A percentile compares a stretch with the other conserved stretches of the same genome.
Evolutionary conservation across 176 grass and related monocot genomes (phyloP).

Genomic region (Elaeis guineensis): DNA sequence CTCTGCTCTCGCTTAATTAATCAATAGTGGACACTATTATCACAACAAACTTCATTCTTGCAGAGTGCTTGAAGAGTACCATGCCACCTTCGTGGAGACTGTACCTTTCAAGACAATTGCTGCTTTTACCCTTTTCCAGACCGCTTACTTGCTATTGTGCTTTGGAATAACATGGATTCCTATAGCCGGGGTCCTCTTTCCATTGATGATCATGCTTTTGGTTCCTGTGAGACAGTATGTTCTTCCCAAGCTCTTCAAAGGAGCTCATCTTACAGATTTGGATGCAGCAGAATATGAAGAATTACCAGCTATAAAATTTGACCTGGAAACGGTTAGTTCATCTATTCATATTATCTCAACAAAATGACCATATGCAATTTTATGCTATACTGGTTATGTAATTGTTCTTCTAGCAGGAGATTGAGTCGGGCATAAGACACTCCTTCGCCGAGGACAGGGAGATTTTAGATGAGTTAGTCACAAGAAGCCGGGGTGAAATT

Average conservation of each 20-base stretch:
- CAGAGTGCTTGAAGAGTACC: conserved; percentile 93
- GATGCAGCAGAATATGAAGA: conserved; percentile 92
- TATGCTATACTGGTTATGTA: background rate
- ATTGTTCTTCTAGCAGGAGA: conserved; percentile 53
- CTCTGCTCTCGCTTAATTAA: too few relatives aligned
- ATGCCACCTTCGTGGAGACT: conserved; percentile 88
- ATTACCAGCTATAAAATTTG: conserved; percentile 74
- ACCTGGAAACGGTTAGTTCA: conserved; percentile 43
- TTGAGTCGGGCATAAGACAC: conserved; percentile 31
- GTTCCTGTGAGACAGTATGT: conserved; percentile 90
- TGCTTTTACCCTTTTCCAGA: conserved; percentile 89
- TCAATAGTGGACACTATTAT: background rate
- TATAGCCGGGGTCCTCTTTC: conserved; percentile 92
- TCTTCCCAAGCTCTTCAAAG: conserved; percentile 97
- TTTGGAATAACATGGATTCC: conserved; percentile 99
- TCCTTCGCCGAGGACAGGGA: conserved; percentile 45
- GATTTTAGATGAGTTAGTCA: conserved; percentile 79
- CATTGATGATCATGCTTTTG: conserved; percentile 97
- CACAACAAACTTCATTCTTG: conserved; percentile 6
- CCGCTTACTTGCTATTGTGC: conserved; percentile 63
- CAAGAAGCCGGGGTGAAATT: conserved; percentile 86
- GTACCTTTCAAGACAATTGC: conserved; percentile 96
- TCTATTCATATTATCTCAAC: background rate
- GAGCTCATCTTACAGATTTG: conserved; percentile 79
- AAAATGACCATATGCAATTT: background rate